Evolutionary conservation across 257 asterid species (phyloP).

Genomic region (Jaltomata sinuosa): DNA sequence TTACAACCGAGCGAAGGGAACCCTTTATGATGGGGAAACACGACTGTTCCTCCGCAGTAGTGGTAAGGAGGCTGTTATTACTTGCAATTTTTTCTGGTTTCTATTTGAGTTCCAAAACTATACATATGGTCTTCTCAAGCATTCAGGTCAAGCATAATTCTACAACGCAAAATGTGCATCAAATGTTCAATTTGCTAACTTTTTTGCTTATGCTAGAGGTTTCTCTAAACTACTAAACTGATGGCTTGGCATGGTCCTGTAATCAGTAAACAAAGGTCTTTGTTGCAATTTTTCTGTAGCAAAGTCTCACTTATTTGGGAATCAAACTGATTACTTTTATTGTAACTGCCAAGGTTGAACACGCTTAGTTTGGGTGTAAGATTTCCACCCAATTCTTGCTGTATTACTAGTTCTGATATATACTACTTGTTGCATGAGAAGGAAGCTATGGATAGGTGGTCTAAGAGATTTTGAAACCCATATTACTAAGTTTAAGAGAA

Average conservation of each 20-base stretch:
- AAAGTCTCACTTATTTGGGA: not conserved
- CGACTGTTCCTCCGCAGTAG: slow-evolving; percentile 74
- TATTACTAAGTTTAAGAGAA: not conserved
- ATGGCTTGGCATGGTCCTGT: not conserved
- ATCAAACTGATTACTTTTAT: not conserved
- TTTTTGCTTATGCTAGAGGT: not conserved
- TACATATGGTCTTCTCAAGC: not conserved
- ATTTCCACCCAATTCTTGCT: not conserved
- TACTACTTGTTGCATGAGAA: not conserved
- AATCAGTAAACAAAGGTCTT: not conserved
- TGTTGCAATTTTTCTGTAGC: not conserved
- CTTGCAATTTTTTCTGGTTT: not conserved
- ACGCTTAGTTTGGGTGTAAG: not conserved
- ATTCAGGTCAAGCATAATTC: not conserved
- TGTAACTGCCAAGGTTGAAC: not conserved
- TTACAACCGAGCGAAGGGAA: slow-evolving; percentile 93
- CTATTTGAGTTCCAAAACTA: not conserved
- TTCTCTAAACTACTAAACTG: not conserved
- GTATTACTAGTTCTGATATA: not conserved
- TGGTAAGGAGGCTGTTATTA: slow-evolving; percentile 31
- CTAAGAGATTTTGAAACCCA: not conserved
- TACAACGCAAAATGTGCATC: not conserved
- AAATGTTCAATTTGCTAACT: not conserved
- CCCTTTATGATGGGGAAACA: slow-evolving; percentile 97
- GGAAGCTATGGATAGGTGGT: not conserved